Base-by-base conservation (phyloP, 2,329 filamentous ascomycete genomes). In the Cytospora schulzeri region DNA sequence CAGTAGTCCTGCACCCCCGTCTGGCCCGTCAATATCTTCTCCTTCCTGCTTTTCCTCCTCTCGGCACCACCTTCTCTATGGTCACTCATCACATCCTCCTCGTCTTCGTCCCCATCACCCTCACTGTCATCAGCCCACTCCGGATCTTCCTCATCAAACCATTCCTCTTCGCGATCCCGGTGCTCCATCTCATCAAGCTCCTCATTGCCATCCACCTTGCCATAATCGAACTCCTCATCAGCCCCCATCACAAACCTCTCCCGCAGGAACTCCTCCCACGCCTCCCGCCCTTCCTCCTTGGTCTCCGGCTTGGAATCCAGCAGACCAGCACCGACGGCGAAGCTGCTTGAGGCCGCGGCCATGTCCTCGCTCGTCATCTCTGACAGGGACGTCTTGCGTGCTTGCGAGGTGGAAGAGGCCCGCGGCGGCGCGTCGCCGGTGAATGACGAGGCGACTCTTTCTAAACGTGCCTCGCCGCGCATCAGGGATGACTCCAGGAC, bases 161-260 rank as follows among this genome's bases (percentile, higher is more conserved):
- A 96, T 24, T 82, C 83, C 45, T 96, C 91, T 75, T 94, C 83
- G 17, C 80, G 79, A 60, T 89, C 87, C n/a, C 81, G 77, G 67
- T 79, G 85, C 80, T 72, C 82, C 75, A 80, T 77, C 73, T 75
- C 86, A 73, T 96, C 92, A 63, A 87, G 88, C 24, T 88, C 87
- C 33, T 92, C 88, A 71, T 90, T 88, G 41, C 79, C 78, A 72
- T 97, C 93, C 6, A 96, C 88, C 3, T 68, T 71, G 1, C 71
- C 75, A 73, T 96, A 97, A 67, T 94, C 89, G 70, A 96, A 94
- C 56, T 96, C 92, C 1, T 83, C 81, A 71, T 96, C 93, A 7
- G 83, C 83, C 0, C 93, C 93, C 24, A 82, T 78, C 33, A 97
- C 76, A 71, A 97, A 97, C 41, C 92, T 83, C 70, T 89, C 80